Base-by-base conservation (phyloP, 1,284 basidiomycete genomes). In the Marasmius tenuissimus region DNA sequence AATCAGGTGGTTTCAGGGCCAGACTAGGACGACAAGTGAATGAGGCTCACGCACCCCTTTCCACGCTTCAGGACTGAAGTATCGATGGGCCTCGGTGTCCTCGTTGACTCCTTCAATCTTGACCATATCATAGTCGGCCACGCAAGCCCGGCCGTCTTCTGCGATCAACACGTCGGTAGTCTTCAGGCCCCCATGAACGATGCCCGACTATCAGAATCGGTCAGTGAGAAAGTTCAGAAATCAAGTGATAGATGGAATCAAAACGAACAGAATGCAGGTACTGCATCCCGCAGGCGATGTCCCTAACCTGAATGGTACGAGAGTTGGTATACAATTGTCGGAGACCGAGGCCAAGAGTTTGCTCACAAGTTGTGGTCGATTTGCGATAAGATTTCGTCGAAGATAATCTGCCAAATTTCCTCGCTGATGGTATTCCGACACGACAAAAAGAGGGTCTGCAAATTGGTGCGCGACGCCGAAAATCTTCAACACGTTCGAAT, bases 51-150 rank as follows among this genome's bases (percentile, higher is more conserved):
- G 38, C 45, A 71, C 70, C 39, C 70, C 70, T 60, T 71, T 72
- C 71, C 70, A 71, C 12, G 67, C 66, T 50, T 72, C 71, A 2
- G 71, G 71, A 40, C 71, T 72, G 34, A 66, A 68, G 58, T 72
- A 72, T 47, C 70, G 59, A 61, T 71, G 67, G 1, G 67, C 66
- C 20, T 65, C 59, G 6, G 39, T 20, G 51, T 66, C 65, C 51
- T 56, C 57, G 40, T 62, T 65, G 8, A 62, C 63, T 27, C 27
- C 27, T 51, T 68, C 65, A 8, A 71, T 55, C 58, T 69, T 66
- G 5, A 67, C 58, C 65, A 71, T 67, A n/a, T 65, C 67, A 56
- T 64, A 69, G 60, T 72, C 71, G 2, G 69, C 58, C 3, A 71
- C 48, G 52, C 64, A 69, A 7, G 68, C 66, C 20, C 59, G 59